phyloP scores from a whole-genome alignment of 139 green algal species.

The Astrephomene gubernaculifera region DNA sequence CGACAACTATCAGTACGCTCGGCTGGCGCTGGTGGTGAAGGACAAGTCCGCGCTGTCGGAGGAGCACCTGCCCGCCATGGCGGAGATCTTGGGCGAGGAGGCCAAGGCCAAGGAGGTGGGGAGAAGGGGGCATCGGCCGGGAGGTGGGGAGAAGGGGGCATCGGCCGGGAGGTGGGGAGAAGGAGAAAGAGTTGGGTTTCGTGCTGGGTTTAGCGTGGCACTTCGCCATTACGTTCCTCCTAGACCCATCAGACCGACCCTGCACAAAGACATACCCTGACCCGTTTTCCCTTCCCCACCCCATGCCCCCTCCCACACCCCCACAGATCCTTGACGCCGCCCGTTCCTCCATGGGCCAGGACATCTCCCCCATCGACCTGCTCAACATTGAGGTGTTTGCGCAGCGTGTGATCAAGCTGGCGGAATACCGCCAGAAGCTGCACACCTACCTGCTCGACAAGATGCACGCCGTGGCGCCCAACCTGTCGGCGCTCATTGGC shows the following conservation, averaged over 20 bases:
- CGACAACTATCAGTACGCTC: constrained; percentile 98
- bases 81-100: constrained; percentile 90
- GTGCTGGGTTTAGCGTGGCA: too few species aligned
- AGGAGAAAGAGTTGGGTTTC: too few species aligned
- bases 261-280: too few species aligned
- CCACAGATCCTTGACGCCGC: constrained; percentile 78
- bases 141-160: neutral
- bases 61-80: constrained; percentile 76
- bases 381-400: constrained; percentile 99
- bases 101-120: constrained; percentile 83
- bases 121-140: neutral
- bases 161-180: too few species aligned
- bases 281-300: neutral
- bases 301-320: neutral
- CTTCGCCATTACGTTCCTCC: too few species aligned
- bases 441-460: constrained; percentile 86
- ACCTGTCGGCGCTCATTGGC: constrained; percentile 96
- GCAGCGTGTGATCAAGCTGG: constrained; percentile 90
- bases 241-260: too few species aligned
- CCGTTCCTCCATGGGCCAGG: constrained; percentile 89
- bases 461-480: constrained; percentile 95
- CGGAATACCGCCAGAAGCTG: constrained; percentile 76
- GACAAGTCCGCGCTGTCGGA: constrained; percentile 83
- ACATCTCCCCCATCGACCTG: constrained; percentile 98
- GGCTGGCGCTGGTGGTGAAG: constrained; percentile 85